Conservation (phyloP, 352 stramenopile genomes). For the Pythium insidiosum region DNA sequence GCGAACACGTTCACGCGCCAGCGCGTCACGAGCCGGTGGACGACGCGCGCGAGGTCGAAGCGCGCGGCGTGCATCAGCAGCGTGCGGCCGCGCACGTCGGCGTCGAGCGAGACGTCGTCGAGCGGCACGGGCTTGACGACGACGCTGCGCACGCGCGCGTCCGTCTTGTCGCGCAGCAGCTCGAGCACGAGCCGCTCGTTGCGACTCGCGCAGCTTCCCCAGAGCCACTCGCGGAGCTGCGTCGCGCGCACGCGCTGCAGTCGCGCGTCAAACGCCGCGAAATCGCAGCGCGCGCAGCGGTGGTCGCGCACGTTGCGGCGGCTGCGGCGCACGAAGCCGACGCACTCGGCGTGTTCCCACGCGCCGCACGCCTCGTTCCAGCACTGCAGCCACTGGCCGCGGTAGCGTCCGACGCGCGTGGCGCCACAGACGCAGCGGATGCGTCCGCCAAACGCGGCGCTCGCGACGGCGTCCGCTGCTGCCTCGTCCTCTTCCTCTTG, state of each 20-base stretch:
- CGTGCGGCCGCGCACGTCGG: conserved; percentile 11
- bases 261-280: conserved; percentile 19
- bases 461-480: too few relatives aligned
- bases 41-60: conserved; percentile 25
- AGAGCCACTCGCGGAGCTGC: conserved; percentile 44
- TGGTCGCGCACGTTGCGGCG: neutral
- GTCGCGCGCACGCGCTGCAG: conserved; percentile 13
- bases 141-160: too few relatives aligned
- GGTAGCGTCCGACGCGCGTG: conserved; percentile 35
- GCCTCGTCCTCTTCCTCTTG: too few relatives aligned
- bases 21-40: conserved; percentile 32
- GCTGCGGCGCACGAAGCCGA: conserved; percentile 24
- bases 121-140: too few relatives aligned
- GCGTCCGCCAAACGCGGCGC: too few relatives aligned
- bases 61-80: conserved; percentile 45
- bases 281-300: conserved; percentile 22
- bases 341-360: conserved; percentile 72
- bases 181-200: conserved; percentile 44
- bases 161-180: too few relatives aligned
- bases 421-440: conserved; percentile 55
- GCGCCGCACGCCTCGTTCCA: conserved; percentile 45
- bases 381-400: conserved; percentile 63
- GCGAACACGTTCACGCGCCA: conserved; percentile 38
- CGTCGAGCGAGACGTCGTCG: neutral
- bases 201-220: conserved; percentile 55